Percentiles rank a stretch among this genome's conserved stretches.
These are phyloP conservation scores for Pyrus betulifolia DNA, from an alignment of 306 rosid species.

Conservation along the genomic window DNA sequence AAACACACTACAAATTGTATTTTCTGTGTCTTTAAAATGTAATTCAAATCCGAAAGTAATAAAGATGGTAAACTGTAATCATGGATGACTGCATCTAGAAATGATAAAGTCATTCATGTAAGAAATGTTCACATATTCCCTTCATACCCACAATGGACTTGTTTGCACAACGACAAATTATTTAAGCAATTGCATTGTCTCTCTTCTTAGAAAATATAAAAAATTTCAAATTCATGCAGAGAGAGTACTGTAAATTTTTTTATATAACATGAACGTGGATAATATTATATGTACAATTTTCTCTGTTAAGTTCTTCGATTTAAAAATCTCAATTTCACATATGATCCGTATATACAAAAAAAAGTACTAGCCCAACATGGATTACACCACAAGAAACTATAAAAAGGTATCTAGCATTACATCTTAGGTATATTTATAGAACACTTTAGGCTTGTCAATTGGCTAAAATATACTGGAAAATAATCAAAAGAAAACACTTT, in stretches of 20 bases:
- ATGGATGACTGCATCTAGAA: too few relatives aligned
- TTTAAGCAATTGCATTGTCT: background rate
- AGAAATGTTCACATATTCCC: background rate
- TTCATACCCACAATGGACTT: background rate
- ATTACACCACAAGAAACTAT: slow-evolving; percentile 1
- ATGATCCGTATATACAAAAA: background rate
- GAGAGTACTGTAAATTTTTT: background rate
- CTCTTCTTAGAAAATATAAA: background rate
- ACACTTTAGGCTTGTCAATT: slow-evolving; percentile 3
- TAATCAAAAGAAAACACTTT: slow-evolving; percentile 13
- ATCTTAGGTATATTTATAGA: background rate
- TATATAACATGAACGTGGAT: background rate
- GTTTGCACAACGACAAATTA: background rate
- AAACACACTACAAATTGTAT: too few relatives aligned
- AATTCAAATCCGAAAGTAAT: too few relatives aligned
- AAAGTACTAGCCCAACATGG: background rate
- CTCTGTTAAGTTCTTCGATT: background rate
- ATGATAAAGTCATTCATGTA: background rate
- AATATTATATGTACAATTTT: background rate
- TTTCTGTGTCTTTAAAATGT: too few relatives aligned
- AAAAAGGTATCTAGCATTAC: background rate
- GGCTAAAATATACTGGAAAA: slow-evolving; percentile 4
- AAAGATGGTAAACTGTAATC: too few relatives aligned
- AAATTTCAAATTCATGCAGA: background rate
- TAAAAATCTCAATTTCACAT: background rate